Percentiles rank a stretch among this genome's conserved stretches.
These are phyloP conservation scores for Gracilaria vermiculophylla DNA, from an alignment of 23 red algal genomes.

Conservation along the genomic window DNA sequence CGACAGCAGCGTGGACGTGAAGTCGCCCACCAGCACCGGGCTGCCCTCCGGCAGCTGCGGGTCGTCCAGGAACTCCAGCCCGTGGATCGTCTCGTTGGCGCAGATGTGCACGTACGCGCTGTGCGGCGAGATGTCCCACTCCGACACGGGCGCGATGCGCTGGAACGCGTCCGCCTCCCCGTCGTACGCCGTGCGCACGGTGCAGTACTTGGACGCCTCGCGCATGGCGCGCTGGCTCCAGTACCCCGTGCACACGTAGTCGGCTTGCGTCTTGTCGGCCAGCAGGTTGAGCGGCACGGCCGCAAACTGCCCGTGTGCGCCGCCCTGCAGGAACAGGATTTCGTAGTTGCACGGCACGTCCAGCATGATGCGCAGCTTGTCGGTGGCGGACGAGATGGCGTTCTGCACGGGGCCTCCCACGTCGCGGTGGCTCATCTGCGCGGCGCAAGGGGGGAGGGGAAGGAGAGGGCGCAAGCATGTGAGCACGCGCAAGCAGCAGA, in stretches of 20 bases:
- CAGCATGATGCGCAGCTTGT: constrained; percentile 30
- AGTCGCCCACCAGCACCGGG: constrained; percentile 49
- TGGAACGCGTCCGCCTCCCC: constrained; percentile 31
- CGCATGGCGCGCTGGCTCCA: constrained; percentile 49
- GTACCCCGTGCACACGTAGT: constrained; percentile 48
- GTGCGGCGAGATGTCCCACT: constrained; percentile 48
- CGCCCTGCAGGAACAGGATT: constrained; percentile 58
- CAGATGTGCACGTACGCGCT: constrained; percentile 64
- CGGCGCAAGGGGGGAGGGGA: not conserved
- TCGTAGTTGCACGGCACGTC: constrained; percentile 55
- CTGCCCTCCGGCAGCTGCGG: constrained; percentile 25
- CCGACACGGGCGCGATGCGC: constrained; percentile 6
- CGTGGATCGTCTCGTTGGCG: constrained; percentile 61
- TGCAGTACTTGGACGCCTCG: constrained; percentile 58
- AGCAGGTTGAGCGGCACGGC: constrained; percentile 51
- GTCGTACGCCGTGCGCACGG: constrained; percentile 41
- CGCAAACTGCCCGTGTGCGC: constrained; percentile 68
- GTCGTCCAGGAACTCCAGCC: constrained; percentile 49
- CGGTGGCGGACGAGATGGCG: constrained; percentile 56
- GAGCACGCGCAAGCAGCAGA: not conserved
- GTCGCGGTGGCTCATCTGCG: constrained; percentile 64
- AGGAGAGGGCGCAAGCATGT: not conserved
- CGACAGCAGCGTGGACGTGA: constrained; percentile 53
- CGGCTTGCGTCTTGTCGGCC: constrained; percentile 41
- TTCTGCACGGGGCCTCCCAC: constrained; percentile 57